Conservation (phyloP, 495 filamentous ascomycete species). For the Evansstolkia leycettana region DNA sequence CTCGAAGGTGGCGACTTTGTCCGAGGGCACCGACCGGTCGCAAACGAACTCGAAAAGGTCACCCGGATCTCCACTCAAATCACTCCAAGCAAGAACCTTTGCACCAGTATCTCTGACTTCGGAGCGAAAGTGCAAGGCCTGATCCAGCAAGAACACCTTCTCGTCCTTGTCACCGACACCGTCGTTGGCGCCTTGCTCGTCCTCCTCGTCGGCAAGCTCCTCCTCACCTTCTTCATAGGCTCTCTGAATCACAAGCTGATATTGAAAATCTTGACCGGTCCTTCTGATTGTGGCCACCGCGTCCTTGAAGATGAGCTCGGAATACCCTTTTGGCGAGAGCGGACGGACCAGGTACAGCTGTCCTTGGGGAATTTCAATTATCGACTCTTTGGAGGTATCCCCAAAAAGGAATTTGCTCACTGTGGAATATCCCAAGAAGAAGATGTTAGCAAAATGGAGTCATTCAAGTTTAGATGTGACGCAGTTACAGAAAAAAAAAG, state of each 20-base stretch:
- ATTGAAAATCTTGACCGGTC: conserved; percentile 89
- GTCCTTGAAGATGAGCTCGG: conserved; percentile 98
- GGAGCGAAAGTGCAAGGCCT: conserved; percentile 75
- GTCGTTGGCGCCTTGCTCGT: conserved; percentile 64
- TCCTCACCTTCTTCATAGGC: conserved; percentile 97
- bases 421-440: conserved; percentile 18
- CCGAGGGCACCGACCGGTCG: conserved; percentile 54
- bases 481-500: too few relatives aligned
- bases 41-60: conserved; percentile 97
- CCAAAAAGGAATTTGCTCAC: conserved; percentile 89
- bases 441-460: conserved; percentile 7
- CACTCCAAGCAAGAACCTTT: conserved; percentile 85
- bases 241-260: conserved; percentile 89
- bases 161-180: conserved; percentile 68
- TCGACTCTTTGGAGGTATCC: conserved; percentile 81
- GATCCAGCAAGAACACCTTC: conserved; percentile 90
- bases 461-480: background rate
- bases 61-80: conserved; percentile 83
- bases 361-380: conserved; percentile 88
- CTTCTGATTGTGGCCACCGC: conserved; percentile 80
- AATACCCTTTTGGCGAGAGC: conserved; percentile 89
- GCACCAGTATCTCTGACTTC: conserved; percentile 65
- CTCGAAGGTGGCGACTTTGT: conserved; percentile 70
- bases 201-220: conserved; percentile 74
- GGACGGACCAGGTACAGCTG: conserved; percentile 96